Conservation (phyloP, 768 basidiomycete genomes). For the Gymnopilus dilepis region DNA sequence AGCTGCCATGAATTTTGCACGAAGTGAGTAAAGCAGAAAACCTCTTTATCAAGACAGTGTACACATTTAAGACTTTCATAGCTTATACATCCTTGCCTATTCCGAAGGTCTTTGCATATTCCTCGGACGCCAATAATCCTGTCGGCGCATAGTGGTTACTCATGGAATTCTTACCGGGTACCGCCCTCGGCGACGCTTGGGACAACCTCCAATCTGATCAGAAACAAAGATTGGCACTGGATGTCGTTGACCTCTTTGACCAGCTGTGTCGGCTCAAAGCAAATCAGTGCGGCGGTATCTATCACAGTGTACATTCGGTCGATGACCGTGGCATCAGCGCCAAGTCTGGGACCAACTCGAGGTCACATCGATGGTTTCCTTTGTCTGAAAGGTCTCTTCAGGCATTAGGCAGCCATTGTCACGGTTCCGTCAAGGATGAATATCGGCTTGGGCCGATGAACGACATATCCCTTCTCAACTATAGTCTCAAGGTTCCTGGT, state of each 20-base stretch:
- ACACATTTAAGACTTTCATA: neutral
- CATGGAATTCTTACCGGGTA: constrained; percentile 22
- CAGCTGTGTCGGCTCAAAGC: constrained; percentile 14
- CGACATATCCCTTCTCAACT: constrained; percentile 14
- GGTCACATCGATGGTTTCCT: constrained; percentile 13
- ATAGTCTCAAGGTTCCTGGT: constrained; percentile 7
- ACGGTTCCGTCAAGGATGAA: constrained; percentile 6
- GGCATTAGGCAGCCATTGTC: constrained; percentile 12
- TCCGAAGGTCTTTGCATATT: constrained; percentile 19
- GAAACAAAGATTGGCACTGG: constrained; percentile 17
- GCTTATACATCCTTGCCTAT: constrained; percentile 18
- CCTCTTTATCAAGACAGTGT: neutral
- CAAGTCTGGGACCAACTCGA: constrained; percentile 1
- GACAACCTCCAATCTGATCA: constrained; percentile 2
- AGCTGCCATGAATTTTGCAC: constrained; percentile 26
- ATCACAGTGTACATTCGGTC: constrained; percentile 12
- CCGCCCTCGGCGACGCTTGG: constrained; percentile 16
- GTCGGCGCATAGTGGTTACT: constrained; percentile 24
- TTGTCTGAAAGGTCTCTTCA: constrained; percentile 11
- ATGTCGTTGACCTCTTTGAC: constrained; percentile 15
- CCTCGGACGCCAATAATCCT: constrained; percentile 22
- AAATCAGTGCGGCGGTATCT: constrained; percentile 15
- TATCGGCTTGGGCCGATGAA: constrained; percentile 18
- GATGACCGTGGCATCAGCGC: neutral
- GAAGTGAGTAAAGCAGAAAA: constrained; percentile 15